Evolutionary conservation across 441 rosid species (phyloP), one percentile per base, ranked within the genome.

Genomic region (Hypseocharis bilobata): DNA sequence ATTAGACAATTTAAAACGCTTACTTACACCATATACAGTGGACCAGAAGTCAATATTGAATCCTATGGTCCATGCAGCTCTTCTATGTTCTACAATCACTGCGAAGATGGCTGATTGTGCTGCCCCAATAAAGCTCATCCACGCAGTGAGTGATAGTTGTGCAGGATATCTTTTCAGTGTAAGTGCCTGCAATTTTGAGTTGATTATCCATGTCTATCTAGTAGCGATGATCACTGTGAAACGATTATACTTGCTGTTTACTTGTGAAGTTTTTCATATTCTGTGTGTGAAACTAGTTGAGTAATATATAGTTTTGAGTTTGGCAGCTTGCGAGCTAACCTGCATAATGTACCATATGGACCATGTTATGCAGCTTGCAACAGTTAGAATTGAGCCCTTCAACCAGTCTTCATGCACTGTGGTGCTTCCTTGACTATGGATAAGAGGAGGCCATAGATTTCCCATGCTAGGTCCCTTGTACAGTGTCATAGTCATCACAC

Each of bases 151-250:
- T 4, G 93, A 87, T 7, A 85, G 74, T 51, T 63, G 88, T 16
- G 90, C 88, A 1, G 88, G 90, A 59, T 84, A 82, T 57, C 90
- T 76, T 68, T 82, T 82, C 71, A 87, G 29, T 8, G 86, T 87
- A 47, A 72, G 51, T 6, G 86, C 90, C 90, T 83, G 44, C 69
- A 62, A 52, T 13, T 51, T 62, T 45, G 4, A 8, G 51, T 16
- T 6, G 55, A n/a, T n/a, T n/a, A n/a, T n/a, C n/a, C n/a, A n/a
- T n/a, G n/a, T n/a, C n/a, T n/a, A n/a, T n/a, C n/a, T n/a, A n/a
- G n/a, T n/a, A n/a, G n/a, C n/a, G n/a, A n/a, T n/a, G n/a, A n/a
- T n/a, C n/a, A n/a, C n/a, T n/a, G n/a, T n/a, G n/a, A n/a, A n/a
- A n/a, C n/a, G n/a, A n/a, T n/a, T n/a, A n/a, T n/a, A n/a, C n/a